Conservation (phyloP, 208 protist genomes). For the Blechomonas ayalai region DNA sequence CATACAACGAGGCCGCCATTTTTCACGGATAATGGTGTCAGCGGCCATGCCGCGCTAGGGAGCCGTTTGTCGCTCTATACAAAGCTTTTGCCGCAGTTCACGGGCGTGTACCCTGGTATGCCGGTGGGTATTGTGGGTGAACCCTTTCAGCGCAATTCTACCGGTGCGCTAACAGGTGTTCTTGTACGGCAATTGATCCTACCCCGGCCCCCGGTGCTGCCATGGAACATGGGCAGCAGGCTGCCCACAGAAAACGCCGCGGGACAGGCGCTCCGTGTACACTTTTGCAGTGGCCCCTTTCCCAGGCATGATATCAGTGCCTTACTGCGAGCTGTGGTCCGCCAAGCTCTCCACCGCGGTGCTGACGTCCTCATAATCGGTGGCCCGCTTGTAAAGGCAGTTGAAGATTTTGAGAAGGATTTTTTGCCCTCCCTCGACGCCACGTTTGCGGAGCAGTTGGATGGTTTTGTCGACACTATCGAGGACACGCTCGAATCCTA, state of each 20-base stretch:
- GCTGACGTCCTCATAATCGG: conserved; percentile 79
- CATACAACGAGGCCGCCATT: conserved; percentile 2
- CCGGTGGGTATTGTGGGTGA: conserved; percentile 74
- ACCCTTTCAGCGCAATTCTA: conserved; percentile 61
- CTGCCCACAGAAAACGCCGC: conserved; percentile 5
- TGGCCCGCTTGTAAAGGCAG: conserved; percentile 62
- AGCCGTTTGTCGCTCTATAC: conserved; percentile 59
- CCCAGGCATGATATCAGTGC: conserved; percentile 45
- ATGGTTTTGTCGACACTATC: conserved; percentile 47
- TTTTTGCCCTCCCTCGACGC: conserved; percentile 22
- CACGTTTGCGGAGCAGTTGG: conserved; percentile 67
- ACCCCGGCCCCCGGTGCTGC: conserved; percentile 45
- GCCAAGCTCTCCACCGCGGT: conserved; percentile 52
- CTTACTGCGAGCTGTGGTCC: conserved; percentile 43
- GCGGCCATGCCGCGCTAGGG: background rate
- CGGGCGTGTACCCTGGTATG: conserved; percentile 78
- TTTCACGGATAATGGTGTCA: background rate
- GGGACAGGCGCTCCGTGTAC: conserved; percentile 30
- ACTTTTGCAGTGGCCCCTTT: conserved; percentile 84
- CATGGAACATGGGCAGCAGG: conserved; percentile 48
- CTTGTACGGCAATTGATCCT: conserved; percentile 63
- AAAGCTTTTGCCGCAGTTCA: conserved; percentile 44
- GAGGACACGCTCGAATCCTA: conserved; percentile 55
- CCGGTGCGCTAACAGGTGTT: conserved; percentile 66
- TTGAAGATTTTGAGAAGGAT: conserved; percentile 54